These are phyloP conservation scores for Aspergillus cavernicola DNA, from an alignment of 495 filamentous ascomycete species.

Conservation along the genomic window DNA sequence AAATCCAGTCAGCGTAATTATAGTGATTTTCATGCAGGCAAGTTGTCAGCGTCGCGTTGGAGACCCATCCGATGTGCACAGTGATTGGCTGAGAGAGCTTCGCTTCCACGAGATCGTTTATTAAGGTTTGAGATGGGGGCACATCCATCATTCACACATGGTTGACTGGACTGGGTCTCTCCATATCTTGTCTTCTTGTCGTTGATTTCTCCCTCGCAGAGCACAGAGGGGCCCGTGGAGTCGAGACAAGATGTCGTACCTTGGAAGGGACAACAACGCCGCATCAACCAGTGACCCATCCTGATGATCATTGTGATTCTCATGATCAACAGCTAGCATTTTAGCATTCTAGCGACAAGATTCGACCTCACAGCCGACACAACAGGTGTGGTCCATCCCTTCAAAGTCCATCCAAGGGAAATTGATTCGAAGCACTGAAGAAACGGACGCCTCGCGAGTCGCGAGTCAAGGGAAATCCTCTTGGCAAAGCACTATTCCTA, in stretches of 20 bases:
- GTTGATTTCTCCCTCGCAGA: background rate
- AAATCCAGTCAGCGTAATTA: background rate
- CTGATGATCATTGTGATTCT: background rate
- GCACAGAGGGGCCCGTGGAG: background rate
- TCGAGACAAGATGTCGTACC: too few relatives aligned
- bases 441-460: background rate
- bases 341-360: background rate
- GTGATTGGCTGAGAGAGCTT: constrained; percentile 15
- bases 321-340: constrained; percentile 4
- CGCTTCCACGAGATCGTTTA: constrained; percentile 24
- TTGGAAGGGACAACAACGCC: background rate
- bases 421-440: background rate
- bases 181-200: constrained; percentile 1
- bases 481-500: background rate
- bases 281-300: background rate
- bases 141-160: constrained; percentile 16
- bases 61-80: background rate
- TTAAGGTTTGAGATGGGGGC: constrained; percentile 18
- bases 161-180: constrained; percentile 10
- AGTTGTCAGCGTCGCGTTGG: background rate
- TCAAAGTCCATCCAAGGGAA: background rate
- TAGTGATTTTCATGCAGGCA: constrained; percentile 4
- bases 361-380: background rate
- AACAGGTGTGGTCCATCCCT: background rate
- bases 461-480: background rate